Conservation (phyloP, 1,139 yeast genomes). For the Yamadazyma trypodendri region DNA sequence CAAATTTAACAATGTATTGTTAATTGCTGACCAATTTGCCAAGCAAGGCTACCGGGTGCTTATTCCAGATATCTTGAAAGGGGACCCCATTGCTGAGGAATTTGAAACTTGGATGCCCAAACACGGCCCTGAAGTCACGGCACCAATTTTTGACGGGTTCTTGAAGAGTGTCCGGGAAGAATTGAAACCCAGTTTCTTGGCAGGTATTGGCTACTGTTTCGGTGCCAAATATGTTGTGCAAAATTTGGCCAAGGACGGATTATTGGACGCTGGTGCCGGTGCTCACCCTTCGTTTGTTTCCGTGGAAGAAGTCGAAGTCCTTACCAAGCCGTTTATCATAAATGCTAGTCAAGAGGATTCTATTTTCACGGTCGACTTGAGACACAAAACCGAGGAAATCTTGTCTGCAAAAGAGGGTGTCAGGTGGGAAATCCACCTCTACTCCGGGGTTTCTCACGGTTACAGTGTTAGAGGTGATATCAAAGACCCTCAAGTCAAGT, state of each 20-base stretch:
- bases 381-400: constrained; percentile 58
- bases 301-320: constrained; percentile 59
- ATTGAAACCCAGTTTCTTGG: constrained; percentile 50
- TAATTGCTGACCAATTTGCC: constrained; percentile 73
- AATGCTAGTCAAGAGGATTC: constrained; percentile 72
- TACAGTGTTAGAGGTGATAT: constrained; percentile 76
- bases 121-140: constrained; percentile 51
- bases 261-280: constrained; percentile 60
- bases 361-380: constrained; percentile 60
- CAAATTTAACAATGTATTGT: constrained; percentile 50
- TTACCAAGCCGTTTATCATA: constrained; percentile 61
- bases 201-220: constrained; percentile 76
- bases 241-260: constrained; percentile 48
- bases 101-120: constrained; percentile 50
- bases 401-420: constrained; percentile 42
- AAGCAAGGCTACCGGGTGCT: constrained; percentile 56
- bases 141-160: constrained; percentile 40
- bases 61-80: constrained; percentile 69
- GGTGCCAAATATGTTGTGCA: constrained; percentile 73
- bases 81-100: constrained; percentile 41
- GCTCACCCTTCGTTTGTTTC: constrained; percentile 80
- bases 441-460: constrained; percentile 68
- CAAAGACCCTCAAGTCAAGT: constrained; percentile 49
- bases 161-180: constrained; percentile 42
- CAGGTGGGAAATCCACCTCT: constrained; percentile 59